Evolutionary conservation across 768 basidiomycete species (phyloP), one percentile per base, ranked within the genome.

Genomic region (Leccinum imitatum): DNA sequence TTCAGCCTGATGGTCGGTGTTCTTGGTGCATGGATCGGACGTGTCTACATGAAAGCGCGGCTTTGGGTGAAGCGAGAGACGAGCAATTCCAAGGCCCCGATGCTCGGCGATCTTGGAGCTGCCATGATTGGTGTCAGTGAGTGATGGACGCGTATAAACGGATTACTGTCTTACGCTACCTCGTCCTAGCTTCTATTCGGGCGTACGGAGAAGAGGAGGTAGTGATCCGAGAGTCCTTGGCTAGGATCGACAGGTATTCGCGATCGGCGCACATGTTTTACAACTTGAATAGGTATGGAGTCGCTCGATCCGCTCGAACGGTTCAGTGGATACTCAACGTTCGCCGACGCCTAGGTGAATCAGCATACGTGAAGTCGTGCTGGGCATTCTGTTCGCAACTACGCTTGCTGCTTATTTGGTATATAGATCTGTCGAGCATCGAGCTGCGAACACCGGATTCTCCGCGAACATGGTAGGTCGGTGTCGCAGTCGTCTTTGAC

Each of bases 341-440:
- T 11, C 14, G 10, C 8, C 9, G 8, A 35, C 39, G 31, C 48
- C 33, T 54, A 78, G 81, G 54, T 84, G 82, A 82, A 69, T 82
- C 39, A 75, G 72, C 56, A 71, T 80, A 48, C 77, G 81, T 59
- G 78, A 91, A 39, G 90, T 92, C 67, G 63, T 71, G 17, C 64
- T 84, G 35, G 50, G 56, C 19, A 13, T 25, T n/a, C 25, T 57
- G 11, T 57, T 57, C 4, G 17, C 17, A 25, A 31, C 56, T 4
- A 10, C 50, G 6, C 57, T 60, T 9, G 44, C 57, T 6, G 15
- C 46, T 23, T 50, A 60, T 37, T 15, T 61, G 30, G 53, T 60
- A 14, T 61, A 61, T 50, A 47, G 60, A 14, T 47, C 52, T 3
- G 46, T 53, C 33, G 31, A 10, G 3, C 53, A 61, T 50, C 52